Base-by-base conservation (phyloP, 495 filamentous ascomycete genomes). In the Thermochaetoides thermophila region DNA sequence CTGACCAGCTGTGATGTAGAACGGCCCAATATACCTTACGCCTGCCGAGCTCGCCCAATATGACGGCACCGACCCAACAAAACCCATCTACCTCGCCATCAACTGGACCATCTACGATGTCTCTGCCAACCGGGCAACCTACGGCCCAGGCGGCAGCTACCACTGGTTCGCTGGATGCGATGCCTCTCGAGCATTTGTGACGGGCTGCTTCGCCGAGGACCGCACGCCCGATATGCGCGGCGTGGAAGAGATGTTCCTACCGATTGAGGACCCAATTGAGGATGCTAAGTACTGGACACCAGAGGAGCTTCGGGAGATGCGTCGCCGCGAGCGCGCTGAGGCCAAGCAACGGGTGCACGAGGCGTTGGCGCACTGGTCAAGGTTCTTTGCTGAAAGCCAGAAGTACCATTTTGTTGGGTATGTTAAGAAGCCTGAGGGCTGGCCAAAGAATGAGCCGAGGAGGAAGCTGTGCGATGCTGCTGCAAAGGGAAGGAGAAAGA, bases 71-170 rank as follows among this genome's bases (percentile, higher is more conserved):
- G 74, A 92, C 56, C 61, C 74, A 1, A 43, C 48, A 12, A 71
- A 78, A 14, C 91, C 89, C 3, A 76, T 99, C 55, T 86, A 92
- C 58, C 65, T 99, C 30, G 84, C 83, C 32, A 68, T 99, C 28
- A 99, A 99, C 62, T 81, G 85, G 33, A 77, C 71, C 38, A 82
- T 99, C 63, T 96, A 84, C 69, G 89, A 99, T 55, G 91, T 99
- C 22, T 76, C 78, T 9, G 61, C 70, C 5, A 79, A 78, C 40
- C 72, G 65, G 0, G 56, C 61, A 13, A 74, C 78, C 43, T 97
- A 99, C 68, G 87, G 89, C 1, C 83, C 85, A 0, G 86, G 83
- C 12, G 91, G 89, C 2, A 69, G 68, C 28, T 99, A 99, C 66
- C 64, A 73, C 32, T 80, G 81, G 60, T 94, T 99, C 56, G 66